These are phyloP conservation scores for Claviceps arundinis DNA, from an alignment of 2,329 filamentous ascomycete species.

Conservation along the genomic window DNA sequence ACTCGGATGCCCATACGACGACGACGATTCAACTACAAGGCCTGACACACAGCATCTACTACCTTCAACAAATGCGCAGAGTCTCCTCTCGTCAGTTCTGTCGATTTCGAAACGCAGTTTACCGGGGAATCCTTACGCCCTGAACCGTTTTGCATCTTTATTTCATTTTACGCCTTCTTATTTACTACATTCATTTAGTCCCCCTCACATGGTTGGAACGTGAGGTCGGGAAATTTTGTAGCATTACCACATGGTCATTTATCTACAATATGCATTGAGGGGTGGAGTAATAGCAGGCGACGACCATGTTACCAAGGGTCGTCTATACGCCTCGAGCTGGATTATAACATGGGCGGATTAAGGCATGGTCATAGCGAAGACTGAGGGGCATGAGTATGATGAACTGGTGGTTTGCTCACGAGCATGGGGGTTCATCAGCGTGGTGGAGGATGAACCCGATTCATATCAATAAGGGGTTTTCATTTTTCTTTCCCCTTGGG, in stretches of 20 bases:
- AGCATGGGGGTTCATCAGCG: background rate
- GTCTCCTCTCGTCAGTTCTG: background rate
- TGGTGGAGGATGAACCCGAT: background rate
- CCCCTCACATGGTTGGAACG: background rate
- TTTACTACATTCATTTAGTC: constrained; percentile 1
- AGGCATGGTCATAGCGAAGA: background rate
- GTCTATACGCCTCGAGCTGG: background rate
- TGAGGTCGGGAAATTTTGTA: background rate
- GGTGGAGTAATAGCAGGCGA: background rate
- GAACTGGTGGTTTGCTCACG: background rate
- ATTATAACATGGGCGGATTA: background rate
- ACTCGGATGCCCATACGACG: background rate
- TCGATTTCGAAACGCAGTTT: background rate
- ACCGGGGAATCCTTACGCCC: background rate
- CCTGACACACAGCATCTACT: background rate
- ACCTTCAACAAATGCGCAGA: constrained; percentile 1
- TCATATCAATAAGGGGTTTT: background rate
- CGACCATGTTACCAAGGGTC: background rate
- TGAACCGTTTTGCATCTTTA: background rate
- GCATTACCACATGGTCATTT: constrained; percentile 2
- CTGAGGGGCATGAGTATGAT: background rate
- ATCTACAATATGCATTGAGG: background rate
- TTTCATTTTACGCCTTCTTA: background rate
- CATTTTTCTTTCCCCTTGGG: background rate
- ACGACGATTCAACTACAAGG: background rate